phyloP scores from a whole-genome alignment of 1,284 basidiomycete species.

The Ganoderma resinaceum region DNA sequence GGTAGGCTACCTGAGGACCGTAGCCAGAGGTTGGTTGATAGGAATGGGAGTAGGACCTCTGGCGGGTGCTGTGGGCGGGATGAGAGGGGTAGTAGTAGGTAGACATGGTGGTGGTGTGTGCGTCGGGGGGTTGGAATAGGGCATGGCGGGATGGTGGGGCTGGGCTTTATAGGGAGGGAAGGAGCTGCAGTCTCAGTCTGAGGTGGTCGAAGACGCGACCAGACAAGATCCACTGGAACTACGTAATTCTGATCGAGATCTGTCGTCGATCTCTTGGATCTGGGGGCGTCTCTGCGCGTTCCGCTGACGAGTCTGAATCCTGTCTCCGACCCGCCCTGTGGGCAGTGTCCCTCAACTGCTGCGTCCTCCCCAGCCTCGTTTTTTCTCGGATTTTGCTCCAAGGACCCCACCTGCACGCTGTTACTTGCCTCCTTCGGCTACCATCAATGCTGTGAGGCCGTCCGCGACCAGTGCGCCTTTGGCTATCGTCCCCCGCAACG shows the following conservation, averaged over 20 bases:
- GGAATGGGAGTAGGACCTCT: constrained; percentile 33
- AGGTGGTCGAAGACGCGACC: no score
- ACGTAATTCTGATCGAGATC: constrained; percentile 23
- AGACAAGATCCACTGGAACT: no score
- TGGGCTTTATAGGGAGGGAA: constrained; percentile 20
- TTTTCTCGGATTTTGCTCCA: neutral
- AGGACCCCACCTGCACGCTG: neutral
- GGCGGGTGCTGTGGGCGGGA: constrained; percentile 25
- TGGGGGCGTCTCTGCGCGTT: neutral
- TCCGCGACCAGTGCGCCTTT: neutral
- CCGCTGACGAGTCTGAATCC: constrained; percentile 10
- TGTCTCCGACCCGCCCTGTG: neutral
- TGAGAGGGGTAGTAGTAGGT: constrained; percentile 35
- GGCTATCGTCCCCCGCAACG: neutral
- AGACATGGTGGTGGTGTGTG: constrained; percentile 25
- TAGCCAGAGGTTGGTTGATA: constrained; percentile 13
- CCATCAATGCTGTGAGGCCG: neutral
- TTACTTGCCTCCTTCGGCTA: constrained; percentile 7
- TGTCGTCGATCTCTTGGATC: constrained; percentile 10
- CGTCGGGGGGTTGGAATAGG: constrained; percentile 10
- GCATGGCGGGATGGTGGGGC: constrained; percentile 7
- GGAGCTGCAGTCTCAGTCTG: constrained; percentile 11
- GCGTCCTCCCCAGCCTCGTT: constrained; percentile 4
- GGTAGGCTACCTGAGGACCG: constrained; percentile 25
- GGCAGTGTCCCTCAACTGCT: neutral